Base-by-base conservation (phyloP, 352 stramenopile species). In the Pythium pyrilobum region DNA sequence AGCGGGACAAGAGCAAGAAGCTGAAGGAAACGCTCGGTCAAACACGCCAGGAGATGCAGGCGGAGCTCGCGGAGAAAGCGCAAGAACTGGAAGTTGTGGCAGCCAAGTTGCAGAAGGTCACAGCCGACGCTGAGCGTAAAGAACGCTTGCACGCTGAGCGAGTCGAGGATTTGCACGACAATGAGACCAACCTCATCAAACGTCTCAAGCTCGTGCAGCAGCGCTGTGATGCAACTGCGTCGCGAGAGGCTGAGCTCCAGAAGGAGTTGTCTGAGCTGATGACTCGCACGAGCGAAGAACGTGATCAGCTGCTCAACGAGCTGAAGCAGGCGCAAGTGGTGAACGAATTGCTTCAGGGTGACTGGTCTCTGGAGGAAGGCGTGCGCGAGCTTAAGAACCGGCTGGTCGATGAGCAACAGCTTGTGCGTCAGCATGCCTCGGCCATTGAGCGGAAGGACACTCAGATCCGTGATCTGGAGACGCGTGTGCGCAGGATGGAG, bases 291-390 rank as follows among this genome's bases (percentile, higher is more conserved):
- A 61, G 65, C 71, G 47, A 80, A 74, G 56, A 71, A 69, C 62
- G 76, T 59, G 60, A 79, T 8, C 63, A 85, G 52, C 49, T 87
- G 16, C 75, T 81, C 59, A 68, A 77, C 10, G 59, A 68, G 16
- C 46, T 63, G 21, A 46, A 63, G 20, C 43, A 63, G 27, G 43
- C 42, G 7, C 41, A 60, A 5, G 25, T 41, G 11, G 50, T 68
- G 5, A 56, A 52, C 24, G 54, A 59, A 38, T 48, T 61, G 9
- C 59, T 66, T 8, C 44, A 61, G 29, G 46, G 51, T 3, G 59
- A 59, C 32, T 52, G 43, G 32, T 63, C 54, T 39, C 38, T 63
- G 27, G 47, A 60, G 9, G 60, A 63, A 24, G 48, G 48, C 34
- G 43, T 63, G 18, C 48, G 47, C 6, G 60, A 68, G 39, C 32